Base-by-base conservation (phyloP, 108 stramenopile species). In the Pseudonitzschia pungens region DNA sequence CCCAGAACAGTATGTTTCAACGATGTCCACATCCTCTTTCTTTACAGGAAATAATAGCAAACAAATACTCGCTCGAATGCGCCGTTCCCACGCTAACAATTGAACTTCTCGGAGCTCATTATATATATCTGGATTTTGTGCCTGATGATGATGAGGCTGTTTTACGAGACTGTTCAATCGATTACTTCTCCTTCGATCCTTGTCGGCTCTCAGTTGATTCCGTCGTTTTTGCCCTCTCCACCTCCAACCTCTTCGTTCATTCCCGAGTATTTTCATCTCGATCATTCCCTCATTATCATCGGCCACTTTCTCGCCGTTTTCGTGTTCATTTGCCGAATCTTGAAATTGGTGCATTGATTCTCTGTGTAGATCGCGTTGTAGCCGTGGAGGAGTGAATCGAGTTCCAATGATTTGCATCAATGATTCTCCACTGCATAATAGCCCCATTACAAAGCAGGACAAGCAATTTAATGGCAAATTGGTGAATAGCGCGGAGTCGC, bases 381-480 rank as follows among this genome's bases (percentile, higher is more conserved):
- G 41, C 18, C 69, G 33, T 4, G 81, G 77, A 14, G 82, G 80
- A 7, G 78, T 81, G 43, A 83, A 83, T 28, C 86, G 66, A 7
- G 86, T 86, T 0, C 53, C 29, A 33, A 87, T 74, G 43, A 83
- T 81, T 77, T 83, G 70, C 83, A 84, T 78, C 36, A 83, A 68
- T 42, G 73, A 74, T 67, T 86, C 77, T 28, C 92, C 92, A 73
- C 81, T 86, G 69, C 89, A 86, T 36, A 93, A 58, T 58, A 90
- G 71, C 12, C 92, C 92, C 82, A 93, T 69, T 31, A 93, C 40
- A 66, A 91, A 93, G 65, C 88, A 91, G 60, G 82, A 81, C 29
- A 90, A 71, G 69, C 83, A 88, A 66, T 93, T 93, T 43, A 93
- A 63, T 4, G 92, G 92, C 24, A 93, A 56, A 72, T 89, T 89